Evolutionary conservation across 768 basidiomycete genomes (phyloP).

Genomic region (Brasilioporus rufonigricans): DNA sequence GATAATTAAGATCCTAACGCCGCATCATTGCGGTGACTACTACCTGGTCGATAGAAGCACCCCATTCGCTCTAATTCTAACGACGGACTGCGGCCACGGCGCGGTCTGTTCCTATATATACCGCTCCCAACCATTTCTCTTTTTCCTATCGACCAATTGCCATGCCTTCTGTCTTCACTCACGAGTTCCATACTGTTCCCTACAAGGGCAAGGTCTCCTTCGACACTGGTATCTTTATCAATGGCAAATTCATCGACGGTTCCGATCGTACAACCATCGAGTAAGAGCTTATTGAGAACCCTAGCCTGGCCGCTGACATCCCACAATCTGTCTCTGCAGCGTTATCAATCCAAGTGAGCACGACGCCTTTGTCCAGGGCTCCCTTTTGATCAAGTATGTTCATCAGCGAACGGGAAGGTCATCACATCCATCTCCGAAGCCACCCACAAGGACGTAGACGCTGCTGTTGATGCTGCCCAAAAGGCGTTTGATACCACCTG

Average conservation of each 20-base stretch:
- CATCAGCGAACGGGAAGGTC: slow-evolving; percentile 59
- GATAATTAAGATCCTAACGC: too few relatives aligned
- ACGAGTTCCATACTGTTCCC: slow-evolving; percentile 51
- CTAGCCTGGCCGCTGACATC: background rate
- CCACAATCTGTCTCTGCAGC: slow-evolving; percentile 29
- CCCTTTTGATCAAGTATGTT: background rate
- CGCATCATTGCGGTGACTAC: too few relatives aligned
- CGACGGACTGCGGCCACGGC: too few relatives aligned
- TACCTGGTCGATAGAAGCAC: too few relatives aligned
- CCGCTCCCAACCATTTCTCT: background rate
- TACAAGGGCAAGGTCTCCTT: slow-evolving; percentile 60
- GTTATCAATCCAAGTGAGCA: slow-evolving; percentile 55
- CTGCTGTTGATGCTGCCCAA: slow-evolving; percentile 66
- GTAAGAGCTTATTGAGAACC: slow-evolving; percentile 39
- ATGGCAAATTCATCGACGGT: slow-evolving; percentile 63
- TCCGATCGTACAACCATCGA: slow-evolving; percentile 62
- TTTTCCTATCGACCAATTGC: slow-evolving; percentile 1
- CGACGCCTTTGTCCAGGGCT: background rate
- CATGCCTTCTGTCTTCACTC: slow-evolving; percentile 44
- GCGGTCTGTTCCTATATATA: slow-evolving; percentile 26
- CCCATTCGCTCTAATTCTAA: too few relatives aligned
- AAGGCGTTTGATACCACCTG: slow-evolving; percentile 61
- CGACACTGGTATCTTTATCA: slow-evolving; percentile 70
- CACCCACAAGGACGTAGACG: slow-evolving; percentile 69
- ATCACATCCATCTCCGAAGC: slow-evolving; percentile 56